Evolutionary conservation across 768 basidiomycete species (phyloP).

Genomic region (Mycena olivaceomarginata): DNA sequence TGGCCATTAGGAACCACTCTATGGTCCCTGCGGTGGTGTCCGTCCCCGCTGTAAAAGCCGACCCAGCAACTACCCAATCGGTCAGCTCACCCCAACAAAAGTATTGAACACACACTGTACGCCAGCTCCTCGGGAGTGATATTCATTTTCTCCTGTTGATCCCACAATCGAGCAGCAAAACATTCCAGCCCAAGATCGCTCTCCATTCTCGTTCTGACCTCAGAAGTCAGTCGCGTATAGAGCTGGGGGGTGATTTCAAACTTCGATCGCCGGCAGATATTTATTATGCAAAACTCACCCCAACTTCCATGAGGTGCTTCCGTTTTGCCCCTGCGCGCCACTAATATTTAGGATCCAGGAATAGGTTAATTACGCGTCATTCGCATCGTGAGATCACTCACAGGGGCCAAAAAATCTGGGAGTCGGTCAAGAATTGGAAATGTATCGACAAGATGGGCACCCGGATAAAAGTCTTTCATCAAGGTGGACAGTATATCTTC

Average conservation of each 20-base stretch:
- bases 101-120: too few species aligned
- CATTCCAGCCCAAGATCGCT: constrained; percentile 2
- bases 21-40: too few species aligned
- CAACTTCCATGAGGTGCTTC: neutral
- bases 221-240: neutral
- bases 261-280: too few species aligned
- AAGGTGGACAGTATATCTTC: neutral
- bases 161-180: constrained; percentile 19
- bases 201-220: neutral
- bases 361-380: too few species aligned
- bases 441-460: constrained; percentile 17
- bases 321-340: neutral
- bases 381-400: neutral
- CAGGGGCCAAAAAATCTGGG: neutral
- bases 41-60: too few species aligned
- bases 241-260: neutral
- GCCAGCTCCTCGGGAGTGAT: neutral
- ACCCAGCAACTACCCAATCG: too few species aligned
- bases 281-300: neutral
- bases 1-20: too few species aligned
- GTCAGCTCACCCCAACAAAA: too few species aligned
- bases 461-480: neutral
- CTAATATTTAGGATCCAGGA: too few species aligned
- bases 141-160: constrained; percentile 9
- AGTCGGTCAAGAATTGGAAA: constrained; percentile 10